Conservation (phyloP, 1,139 yeast genomes). For the Scheffersomyces lignicola region DNA sequence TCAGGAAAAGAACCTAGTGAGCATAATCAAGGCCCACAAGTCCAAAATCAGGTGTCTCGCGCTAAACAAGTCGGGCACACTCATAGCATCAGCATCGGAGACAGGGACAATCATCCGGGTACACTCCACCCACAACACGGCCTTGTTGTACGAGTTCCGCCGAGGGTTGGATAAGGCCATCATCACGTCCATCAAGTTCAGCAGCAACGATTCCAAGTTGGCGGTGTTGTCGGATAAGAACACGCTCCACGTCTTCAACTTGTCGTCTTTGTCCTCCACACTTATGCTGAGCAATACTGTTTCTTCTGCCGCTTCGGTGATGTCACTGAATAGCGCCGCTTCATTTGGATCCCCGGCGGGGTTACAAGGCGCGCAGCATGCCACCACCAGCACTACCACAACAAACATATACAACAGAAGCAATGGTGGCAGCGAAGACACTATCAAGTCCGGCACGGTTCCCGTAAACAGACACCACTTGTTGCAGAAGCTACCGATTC, state of each 20-base stretch:
- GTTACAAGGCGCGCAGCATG: too few species aligned
- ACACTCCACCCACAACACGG: conserved; percentile 74
- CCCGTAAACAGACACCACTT: conserved; percentile 62
- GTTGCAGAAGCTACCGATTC: conserved; percentile 63
- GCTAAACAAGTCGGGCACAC: conserved; percentile 68
- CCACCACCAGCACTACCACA: too few species aligned
- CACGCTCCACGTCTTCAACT: conserved; percentile 80
- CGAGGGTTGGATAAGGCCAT: conserved; percentile 85
- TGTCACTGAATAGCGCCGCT: too few species aligned
- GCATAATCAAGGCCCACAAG: conserved; percentile 83
- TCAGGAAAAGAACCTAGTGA: conserved; percentile 59
- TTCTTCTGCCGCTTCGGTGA: too few species aligned
- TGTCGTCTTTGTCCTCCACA: too few species aligned
- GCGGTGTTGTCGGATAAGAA: conserved; percentile 89
- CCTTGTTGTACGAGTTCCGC: conserved; percentile 75
- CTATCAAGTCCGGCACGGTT: neutral
- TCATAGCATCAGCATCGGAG: conserved; percentile 85
- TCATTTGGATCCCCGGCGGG: too few species aligned
- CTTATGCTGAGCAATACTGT: too few species aligned
- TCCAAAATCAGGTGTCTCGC: conserved; percentile 66
- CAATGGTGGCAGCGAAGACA: conserved; percentile 6
- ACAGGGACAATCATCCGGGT: conserved; percentile 85
- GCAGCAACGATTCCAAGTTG: conserved; percentile 69
- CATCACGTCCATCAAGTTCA: conserved; percentile 80
- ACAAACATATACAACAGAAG: too few species aligned